phyloP scores from a whole-genome alignment of 352 stramenopile genomes.

The Blastocystis sp. region DNA sequence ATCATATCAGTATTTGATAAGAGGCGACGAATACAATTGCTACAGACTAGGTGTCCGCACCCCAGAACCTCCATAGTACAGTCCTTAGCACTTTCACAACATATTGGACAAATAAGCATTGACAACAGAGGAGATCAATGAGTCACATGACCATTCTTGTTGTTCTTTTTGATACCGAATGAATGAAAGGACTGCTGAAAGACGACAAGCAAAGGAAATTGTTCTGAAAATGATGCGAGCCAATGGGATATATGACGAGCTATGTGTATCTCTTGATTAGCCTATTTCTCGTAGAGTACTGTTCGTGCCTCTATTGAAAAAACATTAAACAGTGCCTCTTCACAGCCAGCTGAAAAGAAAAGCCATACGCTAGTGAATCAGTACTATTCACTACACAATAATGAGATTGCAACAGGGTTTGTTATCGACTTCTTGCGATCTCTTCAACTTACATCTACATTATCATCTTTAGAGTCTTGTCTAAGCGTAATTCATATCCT shows the following conservation, averaged over 20 bases:
- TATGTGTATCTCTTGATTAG: background rate
- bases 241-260: slow-evolving; percentile 25
- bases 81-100: background rate
- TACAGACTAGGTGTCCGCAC: slow-evolving; percentile 41
- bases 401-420: slow-evolving; percentile 32
- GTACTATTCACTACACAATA: background rate
- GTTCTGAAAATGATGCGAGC: slow-evolving; percentile 17
- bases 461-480: background rate
- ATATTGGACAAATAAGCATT: slow-evolving; percentile 49
- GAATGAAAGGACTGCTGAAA: background rate
- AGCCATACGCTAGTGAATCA: background rate
- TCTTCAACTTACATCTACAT: background rate
- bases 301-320: background rate
- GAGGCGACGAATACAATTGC: background rate
- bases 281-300: background rate
- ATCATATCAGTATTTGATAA: background rate
- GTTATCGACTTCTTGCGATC: slow-evolving; percentile 35
- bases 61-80: slow-evolving; percentile 1
- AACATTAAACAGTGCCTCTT: background rate
- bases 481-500: background rate
- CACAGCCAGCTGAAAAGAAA: background rate
- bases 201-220: slow-evolving; percentile 9
- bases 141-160: background rate
- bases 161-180: background rate
- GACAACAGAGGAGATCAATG: background rate